These are phyloP conservation scores for Adansonia rubrostipa DNA, from an alignment of 441 rosid genomes.

Conservation along the genomic window DNA sequence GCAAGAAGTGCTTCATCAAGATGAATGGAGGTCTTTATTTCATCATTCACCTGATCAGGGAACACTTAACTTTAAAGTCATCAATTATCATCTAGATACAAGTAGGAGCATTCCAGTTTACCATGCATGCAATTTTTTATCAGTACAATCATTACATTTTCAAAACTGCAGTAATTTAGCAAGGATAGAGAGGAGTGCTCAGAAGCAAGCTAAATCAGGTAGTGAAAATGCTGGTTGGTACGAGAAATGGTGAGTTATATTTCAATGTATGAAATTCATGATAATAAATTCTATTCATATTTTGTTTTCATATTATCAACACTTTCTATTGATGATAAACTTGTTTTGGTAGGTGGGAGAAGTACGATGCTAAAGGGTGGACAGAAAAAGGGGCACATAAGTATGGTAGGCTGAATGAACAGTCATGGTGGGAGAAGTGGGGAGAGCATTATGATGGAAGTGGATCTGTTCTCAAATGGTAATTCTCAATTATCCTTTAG, in stretches of 20 bases:
- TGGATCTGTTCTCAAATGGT: conserved; percentile 99
- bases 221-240: conserved; percentile 96
- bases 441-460: conserved; percentile 98
- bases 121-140: conserved; percentile 14
- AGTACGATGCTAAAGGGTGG: conserved; percentile 98
- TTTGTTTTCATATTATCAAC: background rate
- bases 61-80: conserved; percentile 15
- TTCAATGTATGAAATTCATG: conserved; percentile 20
- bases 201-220: conserved; percentile 98
- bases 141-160: conserved; percentile 16
- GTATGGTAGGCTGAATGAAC: conserved; percentile 93
- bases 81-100: conserved; percentile 1
- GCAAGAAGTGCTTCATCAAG: conserved; percentile 97
- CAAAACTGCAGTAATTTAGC: conserved; percentile 77
- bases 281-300: background rate
- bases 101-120: conserved; percentile 16
- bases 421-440: conserved; percentile 99
- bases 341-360: conserved; percentile 86
- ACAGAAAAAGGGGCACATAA: conserved; percentile 99
- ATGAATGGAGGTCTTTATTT: conserved; percentile 88
- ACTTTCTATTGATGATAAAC: conserved; percentile 1
- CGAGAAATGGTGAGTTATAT: conserved; percentile 86
- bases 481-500: conserved; percentile 25
- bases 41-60: conserved; percentile 21
- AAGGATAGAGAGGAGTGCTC: conserved; percentile 97